These are phyloP conservation scores for Lasiosphaeria miniovina DNA, from an alignment of 495 filamentous ascomycete species.

Conservation along the genomic window DNA sequence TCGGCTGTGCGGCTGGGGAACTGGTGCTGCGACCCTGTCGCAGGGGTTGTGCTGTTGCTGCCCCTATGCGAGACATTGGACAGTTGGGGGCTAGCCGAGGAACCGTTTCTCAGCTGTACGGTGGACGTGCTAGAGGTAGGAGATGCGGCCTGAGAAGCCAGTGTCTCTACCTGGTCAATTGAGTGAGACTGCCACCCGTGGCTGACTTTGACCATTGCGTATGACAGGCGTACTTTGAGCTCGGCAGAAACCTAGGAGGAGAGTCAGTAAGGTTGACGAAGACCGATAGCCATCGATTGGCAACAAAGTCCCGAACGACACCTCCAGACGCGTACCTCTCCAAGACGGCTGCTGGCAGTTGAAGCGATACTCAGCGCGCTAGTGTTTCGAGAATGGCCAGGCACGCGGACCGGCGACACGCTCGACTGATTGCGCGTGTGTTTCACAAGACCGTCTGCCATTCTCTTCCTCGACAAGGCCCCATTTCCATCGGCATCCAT, in stretches of 20 bases:
- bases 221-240: constrained; percentile 75
- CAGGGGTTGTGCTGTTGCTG: constrained; percentile 33
- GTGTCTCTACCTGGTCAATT: constrained; percentile 66
- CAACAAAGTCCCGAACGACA: neutral
- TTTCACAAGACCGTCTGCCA: constrained; percentile 63
- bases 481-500: constrained; percentile 22
- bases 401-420: constrained; percentile 36
- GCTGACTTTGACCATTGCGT: constrained; percentile 87
- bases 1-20: constrained; percentile 16
- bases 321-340: constrained; percentile 58
- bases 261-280: constrained; percentile 13
- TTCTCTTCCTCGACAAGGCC: constrained; percentile 54
- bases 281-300: neutral
- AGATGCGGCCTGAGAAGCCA: constrained; percentile 59
- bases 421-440: constrained; percentile 37
- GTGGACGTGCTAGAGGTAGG: constrained; percentile 55
- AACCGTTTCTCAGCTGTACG: constrained; percentile 45
- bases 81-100: constrained; percentile 46
- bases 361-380: constrained; percentile 58
- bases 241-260: constrained; percentile 64
- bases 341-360: constrained; percentile 60
- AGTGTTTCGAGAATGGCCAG: constrained; percentile 64
- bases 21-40: constrained; percentile 27
- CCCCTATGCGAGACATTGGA: constrained; percentile 29
- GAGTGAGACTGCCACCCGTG: constrained; percentile 74